Conservation (phyloP, 2,329 filamentous ascomycete genomes). For the Leptographium flavum region DNA sequence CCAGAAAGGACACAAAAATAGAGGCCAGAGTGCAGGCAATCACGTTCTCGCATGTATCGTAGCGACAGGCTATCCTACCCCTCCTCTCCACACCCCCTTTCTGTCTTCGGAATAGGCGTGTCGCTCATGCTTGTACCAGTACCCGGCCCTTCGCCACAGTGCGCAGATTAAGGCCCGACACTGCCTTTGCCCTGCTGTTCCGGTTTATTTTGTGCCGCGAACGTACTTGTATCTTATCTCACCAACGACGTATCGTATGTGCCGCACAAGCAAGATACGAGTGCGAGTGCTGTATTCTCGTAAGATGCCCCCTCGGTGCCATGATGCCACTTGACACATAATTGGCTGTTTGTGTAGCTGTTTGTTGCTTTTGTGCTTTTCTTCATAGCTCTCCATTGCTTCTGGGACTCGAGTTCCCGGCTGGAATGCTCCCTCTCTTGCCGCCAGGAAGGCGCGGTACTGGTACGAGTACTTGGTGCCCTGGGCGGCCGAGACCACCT, state of each 20-base stretch:
- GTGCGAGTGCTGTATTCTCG: not conserved
- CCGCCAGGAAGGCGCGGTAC: no score
- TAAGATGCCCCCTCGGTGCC: not conserved
- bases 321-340: not conserved
- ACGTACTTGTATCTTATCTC: not conserved
- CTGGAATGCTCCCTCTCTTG: not conserved
- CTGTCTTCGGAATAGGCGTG: not conserved
- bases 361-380: not conserved
- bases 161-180: not conserved
- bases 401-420: not conserved
- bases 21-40: not conserved
- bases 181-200: not conserved
- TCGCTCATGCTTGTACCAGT: not conserved
- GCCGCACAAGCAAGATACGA: not conserved
- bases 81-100: constrained; percentile 3
- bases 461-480: no score
- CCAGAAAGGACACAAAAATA: no score
- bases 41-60: not conserved
- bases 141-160: not conserved
- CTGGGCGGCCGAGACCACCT: not conserved
- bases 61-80: not conserved
- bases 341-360: not conserved
- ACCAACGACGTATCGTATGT: not conserved
- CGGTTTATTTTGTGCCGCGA: no score
- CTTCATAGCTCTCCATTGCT: not conserved